phyloP scores from a whole-genome alignment of 371 early-diverging fungal genomes.

The Circinella umbellata region DNA sequence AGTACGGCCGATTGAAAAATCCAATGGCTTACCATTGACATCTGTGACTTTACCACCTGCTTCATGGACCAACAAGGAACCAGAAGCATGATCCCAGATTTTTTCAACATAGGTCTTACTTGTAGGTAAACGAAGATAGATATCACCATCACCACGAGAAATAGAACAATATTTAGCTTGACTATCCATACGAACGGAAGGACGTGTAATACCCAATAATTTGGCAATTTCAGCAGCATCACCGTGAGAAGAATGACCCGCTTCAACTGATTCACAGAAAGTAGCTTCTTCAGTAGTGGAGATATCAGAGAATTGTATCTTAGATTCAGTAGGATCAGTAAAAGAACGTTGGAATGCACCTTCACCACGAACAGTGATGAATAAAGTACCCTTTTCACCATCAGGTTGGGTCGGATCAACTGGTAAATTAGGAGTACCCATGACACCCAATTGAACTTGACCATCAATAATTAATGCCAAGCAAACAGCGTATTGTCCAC shows the following conservation, averaged over 20 bases:
- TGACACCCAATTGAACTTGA: slow-evolving; percentile 86
- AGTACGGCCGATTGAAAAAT: slow-evolving; percentile 88
- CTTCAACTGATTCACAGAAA: slow-evolving; percentile 96
- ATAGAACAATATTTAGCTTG: slow-evolving; percentile 93
- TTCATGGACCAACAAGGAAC: slow-evolving; percentile 86
- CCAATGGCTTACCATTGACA: slow-evolving; percentile 81
- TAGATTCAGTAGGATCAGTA: slow-evolving; percentile 57
- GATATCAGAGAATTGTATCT: slow-evolving; percentile 67
- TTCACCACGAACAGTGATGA: slow-evolving; percentile 80
- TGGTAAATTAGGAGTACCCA: slow-evolving; percentile 96
- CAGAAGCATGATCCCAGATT: slow-evolving; percentile 99
- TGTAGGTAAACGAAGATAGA: slow-evolving; percentile 89
- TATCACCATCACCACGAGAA: slow-evolving; percentile 88
- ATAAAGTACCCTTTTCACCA: slow-evolving; percentile 75
- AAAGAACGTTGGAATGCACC: slow-evolving; percentile 91
- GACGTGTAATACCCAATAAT: slow-evolving; percentile 73
- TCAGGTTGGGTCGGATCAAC: slow-evolving; percentile 62
- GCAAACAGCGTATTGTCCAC: slow-evolving; percentile 97
- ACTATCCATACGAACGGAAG: slow-evolving; percentile 89
- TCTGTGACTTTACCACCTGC: slow-evolving; percentile 96
- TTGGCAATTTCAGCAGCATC: slow-evolving; percentile 81
- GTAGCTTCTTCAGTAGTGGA: slow-evolving; percentile 62
- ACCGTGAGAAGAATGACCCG: slow-evolving; percentile 88
- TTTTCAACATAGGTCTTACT: slow-evolving; percentile 87
- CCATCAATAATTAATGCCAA: slow-evolving; percentile 92